Evolutionary conservation across 371 early-diverging fungal species (phyloP), one percentile per base, ranked within the genome.

Genomic region (Thermomucor indicae-seudaticae): DNA sequence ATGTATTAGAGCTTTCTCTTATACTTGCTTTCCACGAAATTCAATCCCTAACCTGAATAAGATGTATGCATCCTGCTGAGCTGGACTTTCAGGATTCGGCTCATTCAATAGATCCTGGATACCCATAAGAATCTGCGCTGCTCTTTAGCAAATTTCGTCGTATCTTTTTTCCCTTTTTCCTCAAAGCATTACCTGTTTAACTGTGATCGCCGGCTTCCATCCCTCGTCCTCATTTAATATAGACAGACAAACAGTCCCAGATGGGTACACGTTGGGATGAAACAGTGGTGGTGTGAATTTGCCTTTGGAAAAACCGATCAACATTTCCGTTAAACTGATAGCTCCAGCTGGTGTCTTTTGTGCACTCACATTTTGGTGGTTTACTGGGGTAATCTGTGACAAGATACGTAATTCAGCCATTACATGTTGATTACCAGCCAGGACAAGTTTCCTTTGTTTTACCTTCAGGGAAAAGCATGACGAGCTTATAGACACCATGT

Each of bases 211-310:
- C 10, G 99, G 98, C 64, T 97, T 95, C 97, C 98, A 97, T 47
- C 86, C 96, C 55, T 97, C 88, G 23, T 95, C 96, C 53, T 93
- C 96, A 55, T 95, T 93, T 50, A 99, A 65, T 57, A 99, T 98
- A n/a, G 96, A 96, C 35, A 99, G 74, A 56, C 99, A 99, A 8
- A 99, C 94, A 0, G 97, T 98, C 30, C 99, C 99, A 12, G 94
- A 95, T 11, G 96, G 95, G 67, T 98, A 99, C 17, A 99, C 90
- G 64, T 99, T 99, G 7, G 99, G 99, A 67, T 99, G 99, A 74
- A 95, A 98, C 41, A 99, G 77, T n/a, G 90, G 84, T 8, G 95
- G 91, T 1, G 77, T 77, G 55, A 96, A 96, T 75, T 87, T 84
- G 64, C 84, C 83, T 84, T 67, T 8, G 41, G 17, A 24, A 39